Evolutionary conservation across 441 rosid species (phyloP), one percentile per base, ranked within the genome.

Genomic region (Erodium trifolium): DNA sequence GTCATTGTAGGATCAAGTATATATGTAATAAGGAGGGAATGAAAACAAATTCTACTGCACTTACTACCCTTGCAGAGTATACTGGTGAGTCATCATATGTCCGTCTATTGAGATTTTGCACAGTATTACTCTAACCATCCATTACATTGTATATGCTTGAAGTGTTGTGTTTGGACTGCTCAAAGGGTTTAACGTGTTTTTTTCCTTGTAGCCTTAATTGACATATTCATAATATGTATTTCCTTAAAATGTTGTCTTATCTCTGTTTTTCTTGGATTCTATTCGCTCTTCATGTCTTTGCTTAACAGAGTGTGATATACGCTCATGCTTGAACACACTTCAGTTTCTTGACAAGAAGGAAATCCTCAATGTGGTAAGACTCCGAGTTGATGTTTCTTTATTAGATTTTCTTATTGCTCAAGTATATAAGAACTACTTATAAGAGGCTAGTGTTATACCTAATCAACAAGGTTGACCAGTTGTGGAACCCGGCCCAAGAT

Each of bases 311-410:
- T 90, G 99, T 83, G 99, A 95, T 77, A 87, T 95, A 79, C 90
- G 98, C 65, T 86, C 94, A 66, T 92, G 98, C 82, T 86, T 92
- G 82, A 92, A 95, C 78, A 92, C 99, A 9, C 94, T 94, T 71
- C 99, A 95, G 81, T 95, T 94, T 84, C 98, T 95, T 78, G 81
- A 92, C 82, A 90, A 84, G 83, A 83, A 86, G 75, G 89, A 95
- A 81, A 71, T 81, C 49, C 93, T 95, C 73, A 89, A 86, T 71
- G 84, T 75, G 98, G 99, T 95, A 87, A 77, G 86, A 66, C 73
- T 66, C 68, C 67, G 39, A 14, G 62, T 35, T 73, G 67, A 73
- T 43, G 16, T 67, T 43, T 11, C 37, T 43, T 19, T 67, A 66
- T 35, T 37, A n/a, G 41, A 23, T 14, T 45, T 51, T 35, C 13